Evolutionary conservation across 306 rosid genomes (phyloP).

Genomic region (Sophora flavescens): DNA sequence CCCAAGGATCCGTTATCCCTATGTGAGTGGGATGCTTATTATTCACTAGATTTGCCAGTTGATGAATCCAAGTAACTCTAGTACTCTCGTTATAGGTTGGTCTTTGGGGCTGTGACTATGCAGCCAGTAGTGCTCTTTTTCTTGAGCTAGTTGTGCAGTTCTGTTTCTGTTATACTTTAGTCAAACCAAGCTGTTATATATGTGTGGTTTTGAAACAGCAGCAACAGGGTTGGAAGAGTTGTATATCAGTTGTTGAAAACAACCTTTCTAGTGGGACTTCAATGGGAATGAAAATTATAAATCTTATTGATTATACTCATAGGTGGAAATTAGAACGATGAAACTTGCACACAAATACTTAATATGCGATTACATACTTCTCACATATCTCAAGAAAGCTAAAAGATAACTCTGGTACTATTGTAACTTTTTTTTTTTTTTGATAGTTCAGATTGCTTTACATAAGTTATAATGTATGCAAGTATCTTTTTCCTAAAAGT

Average conservation of each 20-base stretch:
- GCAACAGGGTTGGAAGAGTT: conserved; percentile 19
- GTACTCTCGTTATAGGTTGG: conserved; percentile 7
- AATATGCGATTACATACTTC: neutral
- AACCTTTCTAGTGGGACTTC: neutral
- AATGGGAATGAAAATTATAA: neutral
- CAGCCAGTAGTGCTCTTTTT: conserved; percentile 22
- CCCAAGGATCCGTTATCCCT: conserved; percentile 28
- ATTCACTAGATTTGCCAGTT: conserved; percentile 13
- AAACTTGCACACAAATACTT: conserved; percentile 9
- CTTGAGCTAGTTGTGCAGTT: conserved; percentile 1
- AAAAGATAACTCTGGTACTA: neutral
- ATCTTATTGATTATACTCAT: neutral
- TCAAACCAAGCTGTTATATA: conserved; percentile 20
- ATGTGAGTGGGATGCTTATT: conserved; percentile 31
- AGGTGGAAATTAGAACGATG: neutral
- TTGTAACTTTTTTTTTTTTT: neutral
- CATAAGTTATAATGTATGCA: neutral
- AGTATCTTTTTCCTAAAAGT: neutral
- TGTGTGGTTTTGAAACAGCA: conserved; percentile 44
- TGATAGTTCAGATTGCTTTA: neutral
- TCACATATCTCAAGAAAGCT: neutral
- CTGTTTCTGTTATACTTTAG: neutral
- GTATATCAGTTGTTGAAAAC: conserved; percentile 27
- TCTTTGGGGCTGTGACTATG: conserved; percentile 27
- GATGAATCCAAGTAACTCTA: conserved; percentile 17